Evolutionary conservation across 2,329 filamentous ascomycete species (phyloP), one percentile per base, ranked within the genome.

Genomic region (Aspergillus sp.): DNA sequence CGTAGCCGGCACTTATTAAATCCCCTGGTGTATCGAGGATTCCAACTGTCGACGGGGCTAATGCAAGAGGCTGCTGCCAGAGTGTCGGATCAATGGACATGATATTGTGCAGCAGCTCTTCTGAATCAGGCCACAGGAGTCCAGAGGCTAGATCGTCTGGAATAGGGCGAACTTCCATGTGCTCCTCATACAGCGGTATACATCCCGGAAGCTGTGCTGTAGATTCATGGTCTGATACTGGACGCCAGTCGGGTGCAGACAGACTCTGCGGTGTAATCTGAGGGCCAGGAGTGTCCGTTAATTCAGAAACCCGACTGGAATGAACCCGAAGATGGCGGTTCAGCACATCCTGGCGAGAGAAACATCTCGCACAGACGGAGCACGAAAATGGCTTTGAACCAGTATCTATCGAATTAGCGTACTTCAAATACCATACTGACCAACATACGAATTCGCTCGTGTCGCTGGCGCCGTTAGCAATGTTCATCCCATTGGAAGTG

Each of bases 251-350:
- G 1, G 40, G 4, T 23, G n/a, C 11, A 19, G 17, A 3, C 7
- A 43, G n/a, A 19, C n/a, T 43, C 40, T 43, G 40, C 4, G n/a
- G 40, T n/a, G 40, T 43, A 4, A 15, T 41, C 14, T 24, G 48
- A 8, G 48, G 11, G 11, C 11, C 21, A 14, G 39, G 2, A 8
- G 0, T 27, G 24, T 27, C 8, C 24, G 24, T 9, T 8, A 27
- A 27, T 2, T 27, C 24, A 27, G 24, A 27, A 1, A 0, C 23
- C 23, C 2, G 23, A 24, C 23, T 24, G 2, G 19, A 15, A 23
- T 55, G 53, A 6, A 56, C 37, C 8, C 53, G 31, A 4, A 47
- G 7, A 56, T 56, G 53, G n/a, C 53, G 53, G 27, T 48, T 56
- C 17, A 56, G 21, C 12, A 56, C 54, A 27, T 51, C 54, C 24